These are phyloP conservation scores for Ganoderma leucocontextum DNA, from an alignment of 1,284 basidiomycete genomes.

Conservation along the genomic window DNA sequence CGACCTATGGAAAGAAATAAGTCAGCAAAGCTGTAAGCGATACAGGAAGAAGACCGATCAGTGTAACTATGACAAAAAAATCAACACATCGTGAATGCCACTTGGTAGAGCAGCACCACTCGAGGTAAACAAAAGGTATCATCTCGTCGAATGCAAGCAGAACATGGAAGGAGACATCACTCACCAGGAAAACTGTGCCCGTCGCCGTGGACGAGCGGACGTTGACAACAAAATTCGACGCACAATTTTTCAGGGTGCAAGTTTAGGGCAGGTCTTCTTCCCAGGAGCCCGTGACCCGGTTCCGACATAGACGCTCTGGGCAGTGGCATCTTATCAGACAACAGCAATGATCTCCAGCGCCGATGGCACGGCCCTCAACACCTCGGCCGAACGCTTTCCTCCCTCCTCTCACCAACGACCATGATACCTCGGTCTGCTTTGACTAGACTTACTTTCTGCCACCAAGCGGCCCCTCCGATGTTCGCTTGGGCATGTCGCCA, in stretches of 20 bases:
- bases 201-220: conserved; percentile 18
- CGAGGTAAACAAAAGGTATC: conserved; percentile 57
- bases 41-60: conserved; percentile 62
- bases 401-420: neutral
- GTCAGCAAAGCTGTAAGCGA: conserved; percentile 27
- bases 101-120: conserved; percentile 61
- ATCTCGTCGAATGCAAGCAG: conserved; percentile 56
- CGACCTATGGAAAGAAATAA: conserved; percentile 24
- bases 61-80: conserved; percentile 88
- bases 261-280: conserved; percentile 28
- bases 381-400: neutral
- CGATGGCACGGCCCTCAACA: neutral
- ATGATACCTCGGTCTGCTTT: conserved; percentile 1
- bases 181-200: conserved; percentile 31
- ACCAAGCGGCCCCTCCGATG: too few species aligned
- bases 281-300: conserved; percentile 6
- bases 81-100: conserved; percentile 56
- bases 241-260: conserved; percentile 25
- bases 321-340: conserved; percentile 10
- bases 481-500: neutral
- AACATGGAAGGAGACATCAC: conserved; percentile 18
- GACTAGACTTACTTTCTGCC: neutral
- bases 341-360: neutral
- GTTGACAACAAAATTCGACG: conserved; percentile 13
- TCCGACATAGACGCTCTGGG: neutral